A percentile compares a stretch with the other conserved stretches of the same genome.
Evolutionary conservation across 2,329 filamentous ascomycete species (phyloP).

Genomic region (Microsporum ferrugineum): DNA sequence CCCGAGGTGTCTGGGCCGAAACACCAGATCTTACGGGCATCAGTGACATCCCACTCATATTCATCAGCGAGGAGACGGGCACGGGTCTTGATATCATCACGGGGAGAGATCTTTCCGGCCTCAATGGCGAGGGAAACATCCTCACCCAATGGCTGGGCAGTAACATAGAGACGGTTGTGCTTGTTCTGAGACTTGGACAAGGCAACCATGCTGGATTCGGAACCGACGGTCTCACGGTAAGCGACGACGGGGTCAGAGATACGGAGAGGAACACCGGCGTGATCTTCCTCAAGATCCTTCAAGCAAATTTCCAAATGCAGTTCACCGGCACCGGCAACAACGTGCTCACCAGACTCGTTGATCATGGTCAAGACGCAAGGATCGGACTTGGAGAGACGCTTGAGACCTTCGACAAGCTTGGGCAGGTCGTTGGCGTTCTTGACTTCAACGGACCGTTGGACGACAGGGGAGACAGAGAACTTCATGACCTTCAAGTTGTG

Average conservation of each 20-base stretch:
- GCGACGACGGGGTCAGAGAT: slow-evolving; percentile 96
- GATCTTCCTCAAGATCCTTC: slow-evolving; percentile 99
- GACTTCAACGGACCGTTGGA: slow-evolving; percentile 96
- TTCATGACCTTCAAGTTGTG: slow-evolving; percentile 99
- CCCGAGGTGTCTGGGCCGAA: slow-evolving; percentile 97
- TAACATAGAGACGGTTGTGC: slow-evolving; percentile 99
- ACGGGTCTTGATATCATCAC: slow-evolving; percentile 98
- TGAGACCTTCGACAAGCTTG: slow-evolving; percentile 99
- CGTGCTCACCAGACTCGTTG: slow-evolving; percentile 90
- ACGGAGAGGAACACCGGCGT: slow-evolving; percentile 94
- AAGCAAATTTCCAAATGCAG: slow-evolving; percentile 99
- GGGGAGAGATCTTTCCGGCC: slow-evolving; percentile 76
- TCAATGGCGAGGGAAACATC: slow-evolving; percentile 88
- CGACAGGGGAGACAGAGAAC: slow-evolving; percentile 99
- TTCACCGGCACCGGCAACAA: slow-evolving; percentile 98
- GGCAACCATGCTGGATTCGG: slow-evolving; percentile 82
- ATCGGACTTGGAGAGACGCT: slow-evolving; percentile 99
- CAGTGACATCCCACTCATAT: slow-evolving; percentile 97
- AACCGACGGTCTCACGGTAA: slow-evolving; percentile 91
- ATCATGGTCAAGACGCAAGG: slow-evolving; percentile 91
- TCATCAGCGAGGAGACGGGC: slow-evolving; percentile 94
- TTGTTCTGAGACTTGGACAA: slow-evolving; percentile 99
- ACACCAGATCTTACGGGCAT: slow-evolving; percentile 99
- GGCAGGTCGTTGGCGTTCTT: slow-evolving; percentile 99
- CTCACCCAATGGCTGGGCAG: slow-evolving; percentile 80